Conservation (phyloP, 1,139 yeast species). For the Debaryomyces psychrophilus region DNA sequence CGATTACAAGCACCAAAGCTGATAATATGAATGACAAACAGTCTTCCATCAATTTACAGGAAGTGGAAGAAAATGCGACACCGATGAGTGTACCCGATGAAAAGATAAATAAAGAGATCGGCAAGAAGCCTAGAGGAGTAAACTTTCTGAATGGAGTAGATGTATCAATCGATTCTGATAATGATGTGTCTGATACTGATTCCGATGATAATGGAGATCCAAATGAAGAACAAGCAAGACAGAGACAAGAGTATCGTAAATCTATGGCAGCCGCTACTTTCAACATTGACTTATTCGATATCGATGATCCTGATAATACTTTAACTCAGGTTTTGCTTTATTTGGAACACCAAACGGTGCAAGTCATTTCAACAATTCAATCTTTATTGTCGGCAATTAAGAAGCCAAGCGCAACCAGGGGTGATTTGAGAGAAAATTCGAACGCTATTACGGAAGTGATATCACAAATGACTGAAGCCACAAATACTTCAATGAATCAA, state of each 20-base stretch:
- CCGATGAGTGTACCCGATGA: background rate
- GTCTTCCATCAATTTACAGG: background rate
- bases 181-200: background rate
- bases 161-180: slow-evolving; percentile 3
- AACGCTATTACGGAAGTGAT: slow-evolving; percentile 75
- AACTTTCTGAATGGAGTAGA: slow-evolving; percentile 8
- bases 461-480: slow-evolving; percentile 86
- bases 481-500: slow-evolving; percentile 86
- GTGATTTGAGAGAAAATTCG: slow-evolving; percentile 72
- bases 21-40: background rate
- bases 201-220: slow-evolving; percentile 23
- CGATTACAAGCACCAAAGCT: background rate
- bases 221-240: slow-evolving; percentile 40
- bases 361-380: slow-evolving; percentile 89
- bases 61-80: background rate
- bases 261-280: slow-evolving; percentile 60
- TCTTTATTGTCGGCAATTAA: slow-evolving; percentile 74
- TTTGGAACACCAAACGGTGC: slow-evolving; percentile 91
- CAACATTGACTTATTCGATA: slow-evolving; percentile 74
- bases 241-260: slow-evolving; percentile 51
- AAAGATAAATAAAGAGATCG: background rate
- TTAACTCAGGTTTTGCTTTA: slow-evolving; percentile 81
- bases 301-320: slow-evolving; percentile 84
- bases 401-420: slow-evolving; percentile 75
- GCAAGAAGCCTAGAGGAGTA: background rate